phyloP scores from a whole-genome alignment of 306 rosid genomes.

The Begonia peltatifolia region DNA sequence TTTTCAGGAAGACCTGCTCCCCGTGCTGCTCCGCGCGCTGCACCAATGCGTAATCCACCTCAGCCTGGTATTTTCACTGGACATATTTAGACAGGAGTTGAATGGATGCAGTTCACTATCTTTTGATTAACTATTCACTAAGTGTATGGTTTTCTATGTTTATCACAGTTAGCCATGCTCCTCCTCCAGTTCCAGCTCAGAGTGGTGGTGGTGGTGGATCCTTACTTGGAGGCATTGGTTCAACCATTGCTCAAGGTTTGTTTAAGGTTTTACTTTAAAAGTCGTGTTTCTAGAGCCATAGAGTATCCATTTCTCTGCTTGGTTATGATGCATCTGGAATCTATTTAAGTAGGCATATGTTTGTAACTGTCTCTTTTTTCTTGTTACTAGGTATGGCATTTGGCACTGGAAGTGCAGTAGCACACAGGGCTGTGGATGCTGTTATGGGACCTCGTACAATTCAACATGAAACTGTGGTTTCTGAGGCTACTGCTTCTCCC shows the following conservation, averaged over 20 bases:
- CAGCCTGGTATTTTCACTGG: constrained; percentile 22
- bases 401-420: constrained; percentile 82
- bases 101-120: neutral
- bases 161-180: constrained; percentile 42
- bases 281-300: too few species aligned
- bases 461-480: constrained; percentile 49
- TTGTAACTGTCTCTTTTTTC: neutral
- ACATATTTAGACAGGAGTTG: neutral
- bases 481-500: constrained; percentile 43
- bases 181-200: constrained; percentile 73
- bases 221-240: constrained; percentile 61
- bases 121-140: neutral
- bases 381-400: constrained; percentile 52
- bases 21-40: constrained; percentile 35
- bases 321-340: too few species aligned
- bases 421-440: constrained; percentile 85
- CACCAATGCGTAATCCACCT: constrained; percentile 28
- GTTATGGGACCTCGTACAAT: constrained; percentile 76
- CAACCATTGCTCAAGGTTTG: constrained; percentile 87
- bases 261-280: neutral
- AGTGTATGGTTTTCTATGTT: neutral
- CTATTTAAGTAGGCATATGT: too few species aligned
- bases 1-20: constrained; percentile 37
- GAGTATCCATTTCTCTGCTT: too few species aligned
- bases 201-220: constrained; percentile 54